Evolutionary conservation across 208 protist genomes (phyloP), one percentile per base, ranked within the genome.

Genomic region (Trypanosomatidae sp.): DNA sequence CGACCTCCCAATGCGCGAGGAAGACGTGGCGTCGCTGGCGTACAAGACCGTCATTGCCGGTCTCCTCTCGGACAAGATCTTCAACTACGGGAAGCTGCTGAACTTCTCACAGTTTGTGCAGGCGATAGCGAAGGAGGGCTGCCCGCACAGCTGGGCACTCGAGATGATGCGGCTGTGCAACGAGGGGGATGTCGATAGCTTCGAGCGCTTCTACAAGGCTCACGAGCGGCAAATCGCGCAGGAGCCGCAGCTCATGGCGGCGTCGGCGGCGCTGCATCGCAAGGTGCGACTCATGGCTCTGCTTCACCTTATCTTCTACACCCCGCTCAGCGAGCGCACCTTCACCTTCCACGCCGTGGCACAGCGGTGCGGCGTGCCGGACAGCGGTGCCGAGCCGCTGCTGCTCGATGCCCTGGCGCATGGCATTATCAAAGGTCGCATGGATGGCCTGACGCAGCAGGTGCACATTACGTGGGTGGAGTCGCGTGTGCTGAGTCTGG

Each of bases 221-320:
- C 83, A 95, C 69, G 41, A 69, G 43, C 66, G 49, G 43, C 53
- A 86, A 44, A 89, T 93, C 62, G 41, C 76, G 19, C 67, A 79
- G 67, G 66, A 85, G 69, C 71, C 58, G 28, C 66, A 73, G 53
- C 76, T 96, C 1, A 60, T 74, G 22, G 49, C 25, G 25, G 86
- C 81, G 1, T 41, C 73, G 5, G 69, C 68, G 25, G 69, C 75
- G 7, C 79, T 83, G 41, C 73, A 84, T 49, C 73, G 67, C 36
- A 92, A 85, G 80, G 95, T 99, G 60, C 88, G 93, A 12, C 91
- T 99, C 50, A 97, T 99, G 82, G 86, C 90, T 17, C 84, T 99
- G 33, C 95, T 99, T 9, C 94, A 99, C 76, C 85, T 99, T 10
- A 91, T 99, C 47, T 99, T 99, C 82, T 91, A 91, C 74, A 94